Base-by-base conservation (phyloP, 345 rosid species). In the Aethionema arabicum region DNA sequence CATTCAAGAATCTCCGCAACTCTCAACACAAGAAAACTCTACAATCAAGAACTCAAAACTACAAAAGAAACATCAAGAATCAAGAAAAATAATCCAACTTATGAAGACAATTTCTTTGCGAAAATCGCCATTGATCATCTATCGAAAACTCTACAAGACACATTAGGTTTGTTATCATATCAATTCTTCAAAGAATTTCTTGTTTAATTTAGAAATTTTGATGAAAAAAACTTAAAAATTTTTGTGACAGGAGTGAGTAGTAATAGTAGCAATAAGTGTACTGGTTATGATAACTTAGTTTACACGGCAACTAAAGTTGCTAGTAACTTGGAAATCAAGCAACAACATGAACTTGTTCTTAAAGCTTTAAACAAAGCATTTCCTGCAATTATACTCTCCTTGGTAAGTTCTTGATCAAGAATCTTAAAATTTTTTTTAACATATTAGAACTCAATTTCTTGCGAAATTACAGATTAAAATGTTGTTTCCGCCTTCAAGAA, bases 211-310 rank as follows among this genome's bases (percentile, higher is more conserved):
- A 31, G 11, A 3, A 38, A 10, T 39, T 4, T 10, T 37, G 52
- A 15, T 47, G 16, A 39, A 29, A 27, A 15, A 16, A 27, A 3
- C 16, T 35, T 32, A 37, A 12, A 10, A 16, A 3, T 1, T 40
- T 41, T 3, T 50, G 32, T 60, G 14, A 0, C 9, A 68, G 62
- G 67, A 63, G 43, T 71, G 4, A 82, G 90, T 83, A 39, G 44
- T 76, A 21, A 21, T 21, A 35, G 31, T 29, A 77, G 66, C 44
- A 88, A 44, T 60, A 45, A 32, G 33, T 74, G 69, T 74, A 70
- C 53, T 4, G 89, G 84, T 14, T 89, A 86, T 39, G 87, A 78
- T 45, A 74, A 83, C 68, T 69, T 89, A 83, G 85, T 85, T 43
- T 89, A 83, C 77, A 83, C 91, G 47, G 78, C 91, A 0, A 57